A percentile compares a stretch with the other conserved stretches of the same genome.
Conservation (phyloP, 75 land plant species). For the Picea sitchensis region DNA sequence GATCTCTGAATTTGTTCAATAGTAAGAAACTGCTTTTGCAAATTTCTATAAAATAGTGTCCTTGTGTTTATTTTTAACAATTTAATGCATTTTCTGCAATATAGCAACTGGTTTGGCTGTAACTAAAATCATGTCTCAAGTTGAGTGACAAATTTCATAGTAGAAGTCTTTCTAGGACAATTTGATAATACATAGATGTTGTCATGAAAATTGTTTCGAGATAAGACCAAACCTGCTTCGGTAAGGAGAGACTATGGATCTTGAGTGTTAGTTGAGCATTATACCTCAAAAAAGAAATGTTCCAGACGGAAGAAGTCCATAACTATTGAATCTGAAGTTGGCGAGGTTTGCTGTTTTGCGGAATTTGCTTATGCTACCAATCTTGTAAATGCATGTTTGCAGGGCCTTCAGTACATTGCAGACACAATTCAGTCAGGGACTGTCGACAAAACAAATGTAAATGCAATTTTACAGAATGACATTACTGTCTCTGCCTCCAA, state of each 20-base stretch:
- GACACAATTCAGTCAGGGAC: slow-evolving; percentile 5
- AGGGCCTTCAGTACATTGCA: slow-evolving; percentile 8
- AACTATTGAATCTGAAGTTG: background rate
- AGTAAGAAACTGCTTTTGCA: background rate
- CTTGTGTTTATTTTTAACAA: background rate
- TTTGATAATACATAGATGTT: too few species aligned
- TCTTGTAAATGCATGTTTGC: background rate
- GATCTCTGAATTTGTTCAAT: background rate
- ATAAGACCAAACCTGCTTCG: too few species aligned
- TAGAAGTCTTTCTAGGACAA: too few species aligned
- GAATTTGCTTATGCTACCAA: background rate
- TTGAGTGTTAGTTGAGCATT: background rate
- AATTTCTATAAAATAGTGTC: background rate
- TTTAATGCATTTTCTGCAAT: background rate
- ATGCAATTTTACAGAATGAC: background rate
- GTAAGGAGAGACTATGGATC: background rate
- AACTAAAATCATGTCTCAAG: too few species aligned
- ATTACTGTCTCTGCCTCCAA: background rate
- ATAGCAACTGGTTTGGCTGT: background rate
- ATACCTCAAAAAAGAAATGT: background rate
- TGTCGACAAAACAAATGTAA: background rate
- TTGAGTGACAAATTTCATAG: too few species aligned
- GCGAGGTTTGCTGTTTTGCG: background rate
- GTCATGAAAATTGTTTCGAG: too few species aligned
- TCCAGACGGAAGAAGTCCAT: background rate